Evolutionary conservation across 305 asterid genomes (phyloP).

Genomic region (Plantago coronopus): DNA sequence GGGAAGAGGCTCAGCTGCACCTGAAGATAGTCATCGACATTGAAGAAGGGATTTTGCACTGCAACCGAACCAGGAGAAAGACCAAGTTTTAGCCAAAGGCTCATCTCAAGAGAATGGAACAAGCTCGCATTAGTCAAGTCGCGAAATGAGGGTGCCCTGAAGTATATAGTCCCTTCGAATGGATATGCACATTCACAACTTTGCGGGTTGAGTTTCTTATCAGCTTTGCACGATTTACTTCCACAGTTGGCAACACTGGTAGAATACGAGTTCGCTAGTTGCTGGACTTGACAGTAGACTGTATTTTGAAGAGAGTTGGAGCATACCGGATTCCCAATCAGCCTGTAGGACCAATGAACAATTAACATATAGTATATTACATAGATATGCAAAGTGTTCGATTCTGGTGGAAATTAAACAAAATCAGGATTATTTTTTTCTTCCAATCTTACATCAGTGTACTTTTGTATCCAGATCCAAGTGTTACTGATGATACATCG

Average conservation of each 20-base stretch:
- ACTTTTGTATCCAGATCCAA: slow-evolving; percentile 72
- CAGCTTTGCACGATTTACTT: slow-evolving; percentile 56
- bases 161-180: slow-evolving; percentile 80
- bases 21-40: slow-evolving; percentile 83
- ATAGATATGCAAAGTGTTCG: background rate
- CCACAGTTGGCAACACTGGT: slow-evolving; percentile 87
- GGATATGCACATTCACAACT: slow-evolving; percentile 91
- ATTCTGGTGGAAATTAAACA: background rate
- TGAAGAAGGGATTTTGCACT: slow-evolving; percentile 83
- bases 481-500: slow-evolving; percentile 58
- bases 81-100: slow-evolving; percentile 80
- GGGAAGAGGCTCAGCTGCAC: slow-evolving; percentile 81
- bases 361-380: too few relatives aligned
- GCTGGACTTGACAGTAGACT: slow-evolving; percentile 79
- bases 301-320: slow-evolving; percentile 58
- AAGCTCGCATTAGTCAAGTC: slow-evolving; percentile 70
- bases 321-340: slow-evolving; percentile 92
- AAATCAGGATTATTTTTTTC: background rate
- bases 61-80: slow-evolving; percentile 90
- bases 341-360: too few relatives aligned
- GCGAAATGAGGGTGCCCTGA: slow-evolving; percentile 85
- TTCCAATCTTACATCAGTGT: slow-evolving; percentile 53
- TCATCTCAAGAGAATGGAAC: slow-evolving; percentile 88
- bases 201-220: slow-evolving; percentile 75
- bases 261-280: slow-evolving; percentile 62